Conservation (phyloP, 2,329 filamentous ascomycete genomes). For the Fusarium kyushuense region DNA sequence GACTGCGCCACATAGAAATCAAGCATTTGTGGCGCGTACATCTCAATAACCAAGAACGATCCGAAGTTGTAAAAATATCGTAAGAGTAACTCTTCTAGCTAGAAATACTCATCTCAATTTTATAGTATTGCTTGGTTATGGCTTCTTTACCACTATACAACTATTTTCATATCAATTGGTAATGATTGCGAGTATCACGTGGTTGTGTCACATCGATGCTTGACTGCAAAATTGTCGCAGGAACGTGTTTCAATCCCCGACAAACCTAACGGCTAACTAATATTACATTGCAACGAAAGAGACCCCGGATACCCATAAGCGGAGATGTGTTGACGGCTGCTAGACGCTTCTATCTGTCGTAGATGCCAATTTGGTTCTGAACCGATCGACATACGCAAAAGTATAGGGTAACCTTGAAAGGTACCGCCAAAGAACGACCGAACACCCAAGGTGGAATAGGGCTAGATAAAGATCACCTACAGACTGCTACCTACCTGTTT, state of each 20-base stretch:
- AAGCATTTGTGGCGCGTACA: slow-evolving; percentile 17
- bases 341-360: background rate
- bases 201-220: background rate
- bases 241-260: background rate
- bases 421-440: slow-evolving; percentile 17
- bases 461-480: slow-evolving; percentile 41
- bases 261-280: too few relatives aligned
- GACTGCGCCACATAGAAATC: slow-evolving; percentile 13
- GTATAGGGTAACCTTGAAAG: slow-evolving; percentile 35
- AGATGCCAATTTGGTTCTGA: background rate
- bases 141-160: background rate
- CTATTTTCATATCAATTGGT: background rate
- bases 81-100: background rate
- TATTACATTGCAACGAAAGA: background rate
- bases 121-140: background rate
- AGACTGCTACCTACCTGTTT: background rate
- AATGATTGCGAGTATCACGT: too few relatives aligned
- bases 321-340: background rate
- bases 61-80: background rate
- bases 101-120: too few relatives aligned
- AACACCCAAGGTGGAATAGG: slow-evolving; percentile 39
- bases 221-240: background rate
- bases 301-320: background rate
- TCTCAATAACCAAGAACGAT: background rate
- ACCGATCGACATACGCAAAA: background rate